phyloP scores from a whole-genome alignment of 225 moss, liverwort and hornwort genomes.

The Pseudisothecium myosuroides region DNA sequence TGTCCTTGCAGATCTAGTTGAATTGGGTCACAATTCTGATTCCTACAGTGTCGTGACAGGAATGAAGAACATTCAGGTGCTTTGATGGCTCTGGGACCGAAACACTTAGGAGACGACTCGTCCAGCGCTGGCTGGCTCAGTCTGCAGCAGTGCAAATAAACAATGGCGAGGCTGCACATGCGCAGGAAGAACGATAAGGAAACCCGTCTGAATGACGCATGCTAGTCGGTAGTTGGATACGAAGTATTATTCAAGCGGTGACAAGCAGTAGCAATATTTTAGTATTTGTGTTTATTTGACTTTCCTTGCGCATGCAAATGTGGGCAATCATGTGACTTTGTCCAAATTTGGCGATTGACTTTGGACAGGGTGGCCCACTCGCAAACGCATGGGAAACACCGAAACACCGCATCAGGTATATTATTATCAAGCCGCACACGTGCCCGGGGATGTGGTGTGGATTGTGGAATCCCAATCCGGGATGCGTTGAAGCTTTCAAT shows the following conservation, averaged over 20 bases:
- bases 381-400: not conserved
- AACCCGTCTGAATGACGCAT: not conserved
- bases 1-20: not conserved
- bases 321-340: conserved; percentile 5
- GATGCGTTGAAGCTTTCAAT: not conserved
- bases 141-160: not conserved
- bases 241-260: not conserved
- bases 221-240: not conserved
- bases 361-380: not conserved
- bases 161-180: not conserved
- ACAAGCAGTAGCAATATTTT: too few relatives aligned
- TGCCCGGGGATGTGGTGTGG: not conserved
- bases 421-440: not conserved
- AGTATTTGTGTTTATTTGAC: not conserved
- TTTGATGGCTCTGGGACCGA: not conserved
- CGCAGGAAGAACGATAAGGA: not conserved
- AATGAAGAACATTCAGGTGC: not conserved
- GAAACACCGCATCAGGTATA: not conserved
- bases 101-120: not conserved
- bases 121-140: not conserved
- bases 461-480: not conserved
- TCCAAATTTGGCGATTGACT: not conserved
- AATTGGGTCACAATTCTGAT: not conserved
- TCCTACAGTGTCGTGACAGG: not conserved
- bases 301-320: not conserved